Base-by-base conservation (phyloP, 352 stramenopile species). In the Phytophthora sojae region DNA sequence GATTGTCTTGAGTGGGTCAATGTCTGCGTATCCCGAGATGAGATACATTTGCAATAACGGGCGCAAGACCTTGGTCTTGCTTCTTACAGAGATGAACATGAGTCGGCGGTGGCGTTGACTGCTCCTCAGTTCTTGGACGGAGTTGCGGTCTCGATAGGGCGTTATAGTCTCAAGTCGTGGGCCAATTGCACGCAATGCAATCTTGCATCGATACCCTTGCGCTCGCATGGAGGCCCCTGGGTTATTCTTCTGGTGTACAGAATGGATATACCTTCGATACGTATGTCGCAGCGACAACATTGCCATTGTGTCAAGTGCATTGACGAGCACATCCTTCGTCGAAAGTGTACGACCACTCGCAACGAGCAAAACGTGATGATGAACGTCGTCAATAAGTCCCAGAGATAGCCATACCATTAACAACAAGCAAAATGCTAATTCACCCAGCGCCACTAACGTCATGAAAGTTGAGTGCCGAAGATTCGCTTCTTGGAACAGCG, bases 21-120 rank as follows among this genome's bases (percentile, higher is more conserved):
- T 51, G 17, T 51, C 17, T 51, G 17, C n/a, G 14, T 51, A 51
- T 25, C 11, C n/a, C 14, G 17, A 14, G 44, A 51, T 7, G 7
- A 51, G 44, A 51, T 51, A 25, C 44, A 51, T 51, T 51, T 51
- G 44, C n/a, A 51, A 25, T 25, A 51, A 11, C 17, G 15, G 42
- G 6, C 42, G 42, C 37, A 45, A 17, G 3, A 17, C 12, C 14
- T 47, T 51, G 7, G 44, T 14, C 1, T 12, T 15, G 44, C 44
- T 47, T 47, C 39, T 47, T 47, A n/a, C 15, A 7, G 39, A 21
- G 14, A 47, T 47, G 17, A n/a, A 0, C 14, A 8, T 47, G 39
- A n/a, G 39, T n/a, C n/a, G 17, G 39, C 8, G 17, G 39, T 47
- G 35, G 11, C 11, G 35, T 9, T 42, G 35, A 47, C 14, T n/a